Conservation (phyloP, 139 green algal species). For the Chloropicon primus region DNA sequence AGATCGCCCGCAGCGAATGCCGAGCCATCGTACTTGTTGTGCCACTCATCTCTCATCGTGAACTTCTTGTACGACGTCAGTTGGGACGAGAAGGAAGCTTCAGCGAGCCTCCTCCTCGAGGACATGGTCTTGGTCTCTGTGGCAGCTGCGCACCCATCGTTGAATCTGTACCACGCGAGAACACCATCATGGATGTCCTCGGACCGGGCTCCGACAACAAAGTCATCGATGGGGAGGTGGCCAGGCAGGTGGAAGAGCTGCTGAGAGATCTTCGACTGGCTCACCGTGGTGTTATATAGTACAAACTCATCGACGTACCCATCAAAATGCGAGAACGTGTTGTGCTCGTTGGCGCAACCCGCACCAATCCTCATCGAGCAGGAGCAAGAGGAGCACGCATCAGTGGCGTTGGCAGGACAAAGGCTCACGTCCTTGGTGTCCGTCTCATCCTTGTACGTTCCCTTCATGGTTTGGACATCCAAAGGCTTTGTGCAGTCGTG, state of each 20-base stretch:
- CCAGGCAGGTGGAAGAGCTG: not conserved
- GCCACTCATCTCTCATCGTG: not conserved
- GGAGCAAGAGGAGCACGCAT: not conserved
- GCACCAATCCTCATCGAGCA: slow-evolving; percentile 3
- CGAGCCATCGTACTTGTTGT: not conserved
- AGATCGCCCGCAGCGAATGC: not conserved
- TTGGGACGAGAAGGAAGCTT: not conserved
- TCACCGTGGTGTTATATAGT: not conserved
- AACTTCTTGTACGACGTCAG: not conserved
- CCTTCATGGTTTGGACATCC: not conserved
- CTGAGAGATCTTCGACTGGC: not conserved
- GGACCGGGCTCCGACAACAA: not conserved
- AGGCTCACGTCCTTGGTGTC: not conserved
- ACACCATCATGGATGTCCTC: not conserved
- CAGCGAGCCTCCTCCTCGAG: not conserved
- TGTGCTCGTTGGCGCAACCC: not conserved
- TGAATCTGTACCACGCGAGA: slow-evolving; percentile 7
- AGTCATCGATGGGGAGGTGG: not conserved
- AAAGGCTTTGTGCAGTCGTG: slow-evolving; percentile 5
- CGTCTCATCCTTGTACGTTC: not conserved
- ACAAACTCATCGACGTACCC: slow-evolving; percentile 11
- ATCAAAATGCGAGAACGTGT: slow-evolving; percentile 1
- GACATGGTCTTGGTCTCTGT: not conserved
- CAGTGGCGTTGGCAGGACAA: not conserved
- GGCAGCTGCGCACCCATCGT: slow-evolving; percentile 2